Evolutionary conservation across 768 basidiomycete species (phyloP).

Genomic region (Serendipita sp.): DNA sequence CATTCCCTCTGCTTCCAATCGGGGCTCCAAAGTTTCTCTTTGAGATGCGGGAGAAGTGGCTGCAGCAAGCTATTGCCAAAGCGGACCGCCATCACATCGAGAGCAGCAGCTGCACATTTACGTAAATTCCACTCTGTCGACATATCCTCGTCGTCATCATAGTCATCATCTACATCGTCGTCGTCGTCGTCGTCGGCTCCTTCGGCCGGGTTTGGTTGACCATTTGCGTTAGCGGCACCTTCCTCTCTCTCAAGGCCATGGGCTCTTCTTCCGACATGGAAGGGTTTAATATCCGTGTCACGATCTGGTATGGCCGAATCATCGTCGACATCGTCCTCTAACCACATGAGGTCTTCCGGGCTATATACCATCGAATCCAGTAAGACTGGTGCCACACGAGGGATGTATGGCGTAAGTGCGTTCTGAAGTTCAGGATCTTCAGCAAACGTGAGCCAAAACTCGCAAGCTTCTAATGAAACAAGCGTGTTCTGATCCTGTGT

Average conservation of each 20-base stretch:
- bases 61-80: constrained; percentile 82
- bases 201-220: constrained; percentile 23
- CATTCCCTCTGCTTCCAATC: constrained; percentile 95
- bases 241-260: constrained; percentile 61
- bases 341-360: constrained; percentile 87
- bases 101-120: constrained; percentile 93
- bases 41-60: constrained; percentile 73
- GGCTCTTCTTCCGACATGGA: constrained; percentile 71
- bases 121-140: constrained; percentile 97
- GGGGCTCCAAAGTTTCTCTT: constrained; percentile 79
- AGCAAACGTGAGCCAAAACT: constrained; percentile 99
- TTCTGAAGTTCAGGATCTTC: constrained; percentile 80
- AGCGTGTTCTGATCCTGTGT: constrained; percentile 95
- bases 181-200: constrained; percentile 76
- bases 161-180: constrained; percentile 71
- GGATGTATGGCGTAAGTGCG: constrained; percentile 70
- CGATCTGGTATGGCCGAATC: constrained; percentile 78
- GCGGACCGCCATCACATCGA: constrained; percentile 90
- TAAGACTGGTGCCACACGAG: constrained; percentile 87
- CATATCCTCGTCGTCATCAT: constrained; percentile 92
- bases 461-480: constrained; percentile 93
- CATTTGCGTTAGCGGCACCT: constrained; percentile 27
- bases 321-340: constrained; percentile 83
- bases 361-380: constrained; percentile 95
- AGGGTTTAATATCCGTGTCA: constrained; percentile 90